Conservation (phyloP, 352 stramenopile species). For the Aphanomyces stellatus region DNA sequence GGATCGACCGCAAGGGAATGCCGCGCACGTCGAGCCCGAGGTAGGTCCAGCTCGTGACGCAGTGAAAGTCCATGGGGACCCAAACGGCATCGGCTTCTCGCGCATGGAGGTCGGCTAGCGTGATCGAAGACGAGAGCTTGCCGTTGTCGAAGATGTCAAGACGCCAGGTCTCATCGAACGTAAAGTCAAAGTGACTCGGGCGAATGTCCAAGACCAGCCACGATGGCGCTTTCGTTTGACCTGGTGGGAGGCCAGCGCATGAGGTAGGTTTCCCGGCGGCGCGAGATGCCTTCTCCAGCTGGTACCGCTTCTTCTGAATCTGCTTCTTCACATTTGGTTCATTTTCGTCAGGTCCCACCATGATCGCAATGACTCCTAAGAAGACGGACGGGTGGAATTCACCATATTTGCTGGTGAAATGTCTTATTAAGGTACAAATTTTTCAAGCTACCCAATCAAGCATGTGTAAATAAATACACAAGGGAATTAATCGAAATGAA, state of each 20-base stretch:
- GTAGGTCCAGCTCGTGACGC: background rate
- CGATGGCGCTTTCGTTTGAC: background rate
- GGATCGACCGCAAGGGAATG: background rate
- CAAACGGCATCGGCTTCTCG: background rate
- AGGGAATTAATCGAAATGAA: too few relatives aligned
- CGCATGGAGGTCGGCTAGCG: background rate
- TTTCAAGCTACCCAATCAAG: too few relatives aligned
- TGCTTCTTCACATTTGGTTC: background rate
- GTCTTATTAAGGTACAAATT: too few relatives aligned
- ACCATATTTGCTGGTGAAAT: too few relatives aligned
- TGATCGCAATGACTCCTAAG: background rate
- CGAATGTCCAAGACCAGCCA: background rate
- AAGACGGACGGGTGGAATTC: too few relatives aligned
- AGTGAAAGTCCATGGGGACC: background rate
- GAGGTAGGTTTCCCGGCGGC: background rate
- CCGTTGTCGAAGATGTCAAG: background rate
- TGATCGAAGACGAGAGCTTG: background rate
- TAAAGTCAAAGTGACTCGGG: background rate
- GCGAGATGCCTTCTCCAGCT: too few relatives aligned
- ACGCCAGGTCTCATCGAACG: background rate
- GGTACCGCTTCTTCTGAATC: background rate
- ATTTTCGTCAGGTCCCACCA: background rate
- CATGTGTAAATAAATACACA: too few relatives aligned
- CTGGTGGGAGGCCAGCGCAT: background rate
- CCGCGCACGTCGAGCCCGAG: background rate